These are phyloP conservation scores for Leccinum cinnamomeum DNA, from an alignment of 1,284 basidiomycete genomes.

Conservation along the genomic window DNA sequence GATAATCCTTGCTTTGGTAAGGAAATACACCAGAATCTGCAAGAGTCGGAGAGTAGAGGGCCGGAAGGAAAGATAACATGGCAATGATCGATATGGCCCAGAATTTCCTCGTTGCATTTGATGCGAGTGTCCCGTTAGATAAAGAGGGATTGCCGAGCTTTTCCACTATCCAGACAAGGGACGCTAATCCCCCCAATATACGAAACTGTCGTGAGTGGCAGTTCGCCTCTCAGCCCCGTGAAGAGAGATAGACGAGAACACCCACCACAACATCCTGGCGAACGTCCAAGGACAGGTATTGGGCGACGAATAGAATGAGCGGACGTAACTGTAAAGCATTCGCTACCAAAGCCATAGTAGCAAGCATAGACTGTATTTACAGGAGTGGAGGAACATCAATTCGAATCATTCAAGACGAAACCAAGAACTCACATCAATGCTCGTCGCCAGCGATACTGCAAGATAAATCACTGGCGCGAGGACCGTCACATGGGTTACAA, in stretches of 20 bases:
- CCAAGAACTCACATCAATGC: slow-evolving; percentile 42
- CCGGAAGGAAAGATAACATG: slow-evolving; percentile 39
- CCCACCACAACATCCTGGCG: slow-evolving; percentile 26
- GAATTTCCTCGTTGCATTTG: slow-evolving; percentile 6
- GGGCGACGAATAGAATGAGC: slow-evolving; percentile 19
- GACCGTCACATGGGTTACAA: slow-evolving; percentile 54
- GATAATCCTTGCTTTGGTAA: slow-evolving; percentile 53
- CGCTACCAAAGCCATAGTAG: slow-evolving; percentile 19
- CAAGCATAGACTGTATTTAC: slow-evolving; percentile 17
- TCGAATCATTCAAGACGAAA: neutral
- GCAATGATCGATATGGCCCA: slow-evolving; percentile 32
- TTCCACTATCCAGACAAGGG: slow-evolving; percentile 18
- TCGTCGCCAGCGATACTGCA: slow-evolving; percentile 41
- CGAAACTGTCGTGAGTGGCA: slow-evolving; percentile 25
- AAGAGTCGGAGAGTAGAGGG: slow-evolving; percentile 53
- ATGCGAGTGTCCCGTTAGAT: slow-evolving; percentile 1
- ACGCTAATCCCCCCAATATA: slow-evolving; percentile 20
- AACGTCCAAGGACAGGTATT: slow-evolving; percentile 21
- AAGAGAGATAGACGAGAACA: neutral
- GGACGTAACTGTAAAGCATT: slow-evolving; percentile 31
- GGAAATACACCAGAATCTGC: slow-evolving; percentile 52
- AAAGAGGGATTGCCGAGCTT: neutral
- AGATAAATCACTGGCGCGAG: slow-evolving; percentile 55
- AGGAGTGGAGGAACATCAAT: slow-evolving; percentile 1
- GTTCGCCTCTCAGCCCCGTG: slow-evolving; percentile 2